These are phyloP conservation scores for Citrus australasica DNA, from an alignment of 345 rosid species.

Conservation along the genomic window DNA sequence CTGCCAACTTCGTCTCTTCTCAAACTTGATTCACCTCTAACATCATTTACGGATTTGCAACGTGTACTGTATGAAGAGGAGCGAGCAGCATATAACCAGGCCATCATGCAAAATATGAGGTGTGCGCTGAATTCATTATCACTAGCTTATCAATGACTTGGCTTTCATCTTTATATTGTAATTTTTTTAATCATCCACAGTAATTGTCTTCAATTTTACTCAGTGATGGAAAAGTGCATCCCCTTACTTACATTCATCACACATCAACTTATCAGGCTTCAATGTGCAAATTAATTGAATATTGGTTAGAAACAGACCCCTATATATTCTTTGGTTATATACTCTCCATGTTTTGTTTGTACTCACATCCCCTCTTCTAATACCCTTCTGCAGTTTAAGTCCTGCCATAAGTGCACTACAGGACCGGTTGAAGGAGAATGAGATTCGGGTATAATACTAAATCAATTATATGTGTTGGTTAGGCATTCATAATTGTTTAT, in stretches of 20 bases:
- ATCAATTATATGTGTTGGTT: background rate
- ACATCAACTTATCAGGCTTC: slow-evolving; percentile 96
- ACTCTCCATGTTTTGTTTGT: slow-evolving; percentile 7
- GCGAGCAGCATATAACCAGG: slow-evolving; percentile 77
- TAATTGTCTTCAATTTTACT: slow-evolving; percentile 18
- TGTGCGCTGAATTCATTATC: slow-evolving; percentile 17
- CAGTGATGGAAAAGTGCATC: slow-evolving; percentile 84
- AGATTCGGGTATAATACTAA: slow-evolving; percentile 58
- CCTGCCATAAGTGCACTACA: slow-evolving; percentile 89
- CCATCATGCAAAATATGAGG: slow-evolving; percentile 71
- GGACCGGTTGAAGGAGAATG: slow-evolving; percentile 82
- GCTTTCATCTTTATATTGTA: slow-evolving; percentile 1
- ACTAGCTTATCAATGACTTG: background rate
- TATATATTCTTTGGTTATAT: slow-evolving; percentile 4
- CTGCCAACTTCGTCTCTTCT: slow-evolving; percentile 69
- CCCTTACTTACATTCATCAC: slow-evolving; percentile 86
- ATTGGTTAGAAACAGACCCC: slow-evolving; percentile 58
- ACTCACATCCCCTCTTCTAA: slow-evolving; percentile 16
- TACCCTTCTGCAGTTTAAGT: slow-evolving; percentile 57
- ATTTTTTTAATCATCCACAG: slow-evolving; percentile 7
- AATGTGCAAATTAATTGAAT: slow-evolving; percentile 91
- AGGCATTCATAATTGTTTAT: background rate
- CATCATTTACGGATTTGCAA: slow-evolving; percentile 84
- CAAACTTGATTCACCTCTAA: slow-evolving; percentile 70
- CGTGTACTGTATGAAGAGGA: slow-evolving; percentile 85